Base-by-base conservation (phyloP, 1,284 basidiomycete species). In the Tremellales sp. region DNA sequence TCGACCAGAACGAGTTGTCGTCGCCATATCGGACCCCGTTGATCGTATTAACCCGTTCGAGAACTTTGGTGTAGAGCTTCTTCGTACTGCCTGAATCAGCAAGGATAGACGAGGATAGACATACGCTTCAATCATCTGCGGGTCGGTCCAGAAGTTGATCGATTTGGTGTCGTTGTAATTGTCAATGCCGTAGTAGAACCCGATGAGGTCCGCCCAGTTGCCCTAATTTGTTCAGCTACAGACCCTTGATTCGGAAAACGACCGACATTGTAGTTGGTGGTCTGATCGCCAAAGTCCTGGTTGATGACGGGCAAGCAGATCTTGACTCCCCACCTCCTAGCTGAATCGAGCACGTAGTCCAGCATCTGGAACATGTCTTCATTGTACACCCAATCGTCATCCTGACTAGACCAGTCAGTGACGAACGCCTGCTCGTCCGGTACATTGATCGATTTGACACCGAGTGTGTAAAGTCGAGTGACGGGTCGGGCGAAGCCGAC, bases 1-100 rank as follows among this genome's bases (percentile, higher is more conserved):
- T 68, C 3, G 65, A 63, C 21, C 67, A 52, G 36, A 72, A 62
- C 0, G 61, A 58, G 7, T 67, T 61, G 48, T 72, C 69, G 26
- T 68, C 60, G 0, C 62, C 62, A 29, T 68, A 68, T 6, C 55
- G 43, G 2, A 57, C 24, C 0, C 67, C 65, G 22, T 61, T 69
- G 50, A 70, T 47, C n/a, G 59, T 54, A 49, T 72, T 72, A 43
- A 57, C 51, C 33, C 69, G 65, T 31, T 56, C 59, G 7, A 61
- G 40, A 13, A 66, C 48, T 37, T 62, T 59, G 48, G 57, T 63
- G 45, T 67, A 51, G 27, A 57, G 42, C 29, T 42, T 47, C 43
- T 57, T 51, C 35, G 45, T 47, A 8, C 29, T 31, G 15, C 10
- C 29, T 31, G 29, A 31, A 15, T 31, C 8, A n/a, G n/a, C n/a